Base-by-base conservation (phyloP, 129 eudicot species). In the Chrysanthemum lavandulifolium region DNA sequence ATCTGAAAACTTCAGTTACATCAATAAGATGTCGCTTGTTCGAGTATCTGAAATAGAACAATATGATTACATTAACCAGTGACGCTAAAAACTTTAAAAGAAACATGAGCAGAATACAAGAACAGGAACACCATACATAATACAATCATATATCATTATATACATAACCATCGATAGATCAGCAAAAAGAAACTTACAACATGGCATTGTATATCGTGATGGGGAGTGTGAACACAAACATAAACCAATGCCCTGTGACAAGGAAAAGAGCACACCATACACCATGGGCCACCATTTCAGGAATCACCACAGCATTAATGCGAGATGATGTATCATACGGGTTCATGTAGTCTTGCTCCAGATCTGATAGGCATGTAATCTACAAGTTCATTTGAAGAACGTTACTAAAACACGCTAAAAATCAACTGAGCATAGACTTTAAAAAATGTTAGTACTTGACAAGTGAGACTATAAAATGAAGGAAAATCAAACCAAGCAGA, bases 271-370 rank as follows among this genome's bases (percentile, higher is more conserved):
- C 68, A 73, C 88, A 82, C 12, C 81, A 83, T 71, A 78, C 92
- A 61, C 82, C 96, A 31, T 88, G 91, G 84, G 84, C 58, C 40
- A 88, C 13, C 84, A 84, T 88, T 78, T 91, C 97, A 9, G 90
- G 96, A 29, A 88, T 52, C 62, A 91, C 79, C 71, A 91, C 88
- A 53, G 80, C 68, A 68, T 91, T 91, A 54, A 86, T 81, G 60
- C 88, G 87, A 68, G 96, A 81, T 18, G 97, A 86, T 63, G 94
- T 73, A 25, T 91, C 96, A 47, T 80, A 91, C 0, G 97, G 96
- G 64, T 91, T 91, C 83, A 91, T 13, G 78, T 82, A 88, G 73
- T 91, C 97, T 40, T 88, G 87, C 81, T 91, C 96, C 90, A 91
- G 76, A 79, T 88, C 97, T 50, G 97, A 78, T 72, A 91, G 82